Conservation (phyloP, 1,139 yeast genomes). For the Kurtzmaniella quercitrusa region DNA sequence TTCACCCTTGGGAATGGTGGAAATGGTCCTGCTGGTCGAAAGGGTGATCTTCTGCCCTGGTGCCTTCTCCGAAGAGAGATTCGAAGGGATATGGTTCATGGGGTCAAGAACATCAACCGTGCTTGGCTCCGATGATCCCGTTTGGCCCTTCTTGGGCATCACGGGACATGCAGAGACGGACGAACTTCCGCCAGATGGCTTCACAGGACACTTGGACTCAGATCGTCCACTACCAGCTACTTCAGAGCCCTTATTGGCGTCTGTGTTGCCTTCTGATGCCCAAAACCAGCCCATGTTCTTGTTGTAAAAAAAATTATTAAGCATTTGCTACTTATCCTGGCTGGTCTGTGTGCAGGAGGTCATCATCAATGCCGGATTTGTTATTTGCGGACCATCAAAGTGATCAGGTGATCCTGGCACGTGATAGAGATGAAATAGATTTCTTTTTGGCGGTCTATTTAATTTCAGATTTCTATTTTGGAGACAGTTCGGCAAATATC, state of each 20-base stretch:
- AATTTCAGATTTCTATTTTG: not conserved
- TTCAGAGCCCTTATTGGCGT: conserved; percentile 21
- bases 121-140: conserved; percentile 12
- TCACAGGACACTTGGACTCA: conserved; percentile 6
- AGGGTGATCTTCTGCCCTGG: conserved; percentile 78
- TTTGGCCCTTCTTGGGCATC: not conserved
- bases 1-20: conserved; percentile 84
- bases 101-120: conserved; percentile 55
- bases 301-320: not conserved
- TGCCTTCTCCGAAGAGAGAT: conserved; percentile 58
- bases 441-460: no score
- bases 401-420: not conserved
- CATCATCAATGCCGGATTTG: not conserved
- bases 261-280: conserved; percentile 40
- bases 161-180: conserved; percentile 17
- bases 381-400: not conserved
- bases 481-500: no score
- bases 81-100: conserved; percentile 83
- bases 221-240: conserved; percentile 15
- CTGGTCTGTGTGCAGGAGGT: not conserved
- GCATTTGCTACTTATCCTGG: no score
- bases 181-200: conserved; percentile 1
- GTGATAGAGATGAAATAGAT: no score
- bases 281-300: conserved; percentile 77
- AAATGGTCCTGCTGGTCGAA: conserved; percentile 79